phyloP scores from a whole-genome alignment of 2,329 filamentous ascomycete genomes.

The Davidsoniella virescens region DNA sequence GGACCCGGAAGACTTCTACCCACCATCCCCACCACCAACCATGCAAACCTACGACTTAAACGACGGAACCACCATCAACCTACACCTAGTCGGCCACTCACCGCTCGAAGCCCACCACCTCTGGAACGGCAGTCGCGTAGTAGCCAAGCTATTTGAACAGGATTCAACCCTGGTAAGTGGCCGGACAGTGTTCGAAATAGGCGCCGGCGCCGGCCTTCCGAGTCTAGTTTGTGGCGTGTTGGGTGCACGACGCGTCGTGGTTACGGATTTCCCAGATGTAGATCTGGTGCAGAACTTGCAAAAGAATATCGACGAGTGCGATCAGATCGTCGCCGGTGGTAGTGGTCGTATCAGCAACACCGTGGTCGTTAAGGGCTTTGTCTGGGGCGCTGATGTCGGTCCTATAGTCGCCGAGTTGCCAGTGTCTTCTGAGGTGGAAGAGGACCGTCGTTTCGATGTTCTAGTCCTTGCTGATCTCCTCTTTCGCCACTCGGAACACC shows the following conservation, averaged over 20 bases:
- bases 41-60: constrained; percentile 54
- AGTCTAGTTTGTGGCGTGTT: constrained; percentile 60
- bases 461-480: constrained; percentile 77
- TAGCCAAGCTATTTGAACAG: constrained; percentile 63
- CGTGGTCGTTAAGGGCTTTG: constrained; percentile 52
- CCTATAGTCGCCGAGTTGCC: constrained; percentile 43
- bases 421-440: constrained; percentile 5
- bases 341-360: constrained; percentile 20
- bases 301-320: constrained; percentile 52
- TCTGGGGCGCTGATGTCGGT: constrained; percentile 59
- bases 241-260: constrained; percentile 54
- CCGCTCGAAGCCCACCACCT: constrained; percentile 80
- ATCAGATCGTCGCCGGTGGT: constrained; percentile 22
- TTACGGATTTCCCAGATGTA: constrained; percentile 77
- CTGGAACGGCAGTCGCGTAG: constrained; percentile 75
- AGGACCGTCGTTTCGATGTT: constrained; percentile 48
- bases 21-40: constrained; percentile 60
- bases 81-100: constrained; percentile 74
- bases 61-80: constrained; percentile 45
- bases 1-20: constrained; percentile 68
- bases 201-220: constrained; percentile 73
- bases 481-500: constrained; percentile 81
- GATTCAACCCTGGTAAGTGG: constrained; percentile 44
- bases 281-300: constrained; percentile 69
- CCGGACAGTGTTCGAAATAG: constrained; percentile 71